Evolutionary conservation across 352 stramenopile genomes (phyloP).

Genomic region (Pythium folliculosum): DNA sequence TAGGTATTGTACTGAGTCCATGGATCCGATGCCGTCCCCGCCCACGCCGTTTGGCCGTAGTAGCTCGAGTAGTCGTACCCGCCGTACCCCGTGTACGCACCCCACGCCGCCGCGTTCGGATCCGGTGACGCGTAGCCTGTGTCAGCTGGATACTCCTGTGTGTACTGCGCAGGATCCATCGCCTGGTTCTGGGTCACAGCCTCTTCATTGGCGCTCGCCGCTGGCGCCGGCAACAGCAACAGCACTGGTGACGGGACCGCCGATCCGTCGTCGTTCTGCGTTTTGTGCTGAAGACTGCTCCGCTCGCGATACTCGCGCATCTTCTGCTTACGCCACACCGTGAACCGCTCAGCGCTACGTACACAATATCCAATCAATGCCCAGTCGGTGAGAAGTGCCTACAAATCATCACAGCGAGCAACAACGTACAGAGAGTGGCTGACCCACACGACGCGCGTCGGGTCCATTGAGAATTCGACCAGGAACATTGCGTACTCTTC

Average conservation of each 20-base stretch:
- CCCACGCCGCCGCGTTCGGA: neutral
- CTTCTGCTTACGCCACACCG: constrained; percentile 27
- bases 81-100: neutral
- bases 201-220: too few species aligned
- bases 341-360: constrained; percentile 30
- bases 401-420: too few species aligned
- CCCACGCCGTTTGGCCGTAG: constrained; percentile 10
- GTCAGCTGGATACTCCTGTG: neutral
- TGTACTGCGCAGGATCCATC: neutral
- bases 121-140: too few species aligned
- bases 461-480: constrained; percentile 71
- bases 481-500: constrained; percentile 59
- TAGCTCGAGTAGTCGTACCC: constrained; percentile 21
- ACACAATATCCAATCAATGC: too few species aligned
- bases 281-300: neutral
- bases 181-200: neutral
- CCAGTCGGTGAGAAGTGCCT: too few species aligned
- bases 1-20: neutral
- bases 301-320: constrained; percentile 16
- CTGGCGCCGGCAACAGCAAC: neutral
- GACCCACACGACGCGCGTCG: constrained; percentile 61
- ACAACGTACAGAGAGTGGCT: constrained; percentile 59
- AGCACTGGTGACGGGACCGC: neutral
- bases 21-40: neutral
- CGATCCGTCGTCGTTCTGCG: neutral